Percentiles rank a stretch among this genome's conserved stretches.
Conservation (phyloP, 2,329 filamentous ascomycete genomes). For the Epichloe scottii region DNA sequence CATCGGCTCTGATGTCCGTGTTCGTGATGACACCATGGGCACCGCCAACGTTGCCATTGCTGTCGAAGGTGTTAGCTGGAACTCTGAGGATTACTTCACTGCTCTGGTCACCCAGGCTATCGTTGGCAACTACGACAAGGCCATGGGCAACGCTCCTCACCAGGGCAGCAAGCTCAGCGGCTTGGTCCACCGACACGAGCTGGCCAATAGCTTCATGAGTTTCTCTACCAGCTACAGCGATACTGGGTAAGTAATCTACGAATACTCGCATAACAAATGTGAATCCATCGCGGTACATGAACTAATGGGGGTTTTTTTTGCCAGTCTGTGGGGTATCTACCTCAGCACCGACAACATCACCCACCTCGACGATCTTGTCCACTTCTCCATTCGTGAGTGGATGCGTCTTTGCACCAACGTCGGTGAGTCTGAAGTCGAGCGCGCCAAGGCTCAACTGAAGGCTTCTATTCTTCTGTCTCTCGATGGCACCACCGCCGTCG, state of each 20-base stretch:
- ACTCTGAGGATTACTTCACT: constrained; percentile 97
- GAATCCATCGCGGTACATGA: background rate
- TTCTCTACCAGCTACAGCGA: constrained; percentile 99
- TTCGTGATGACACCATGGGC: constrained; percentile 91
- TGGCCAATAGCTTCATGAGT: constrained; percentile 99
- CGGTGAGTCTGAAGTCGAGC: constrained; percentile 82
- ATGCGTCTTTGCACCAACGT: constrained; percentile 86
- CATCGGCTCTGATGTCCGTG: constrained; percentile 87
- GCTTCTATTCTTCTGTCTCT: constrained; percentile 94
- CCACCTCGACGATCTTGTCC: constrained; percentile 84
- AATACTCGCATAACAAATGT: background rate
- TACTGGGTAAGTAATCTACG: constrained; percentile 60
- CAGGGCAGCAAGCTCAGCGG: constrained; percentile 96
- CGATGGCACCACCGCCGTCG: constrained; percentile 91
- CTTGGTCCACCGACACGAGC: constrained; percentile 84
- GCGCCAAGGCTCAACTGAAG: constrained; percentile 98
- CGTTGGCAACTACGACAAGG: constrained; percentile 98
- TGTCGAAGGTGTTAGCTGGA: constrained; percentile 99
- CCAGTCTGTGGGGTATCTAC: constrained; percentile 98
- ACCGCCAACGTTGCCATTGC: constrained; percentile 97
- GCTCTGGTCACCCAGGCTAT: constrained; percentile 96
- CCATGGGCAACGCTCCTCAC: constrained; percentile 94
- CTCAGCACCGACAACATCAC: constrained; percentile 83
- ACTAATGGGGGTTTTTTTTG: background rate
- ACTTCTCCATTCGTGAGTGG: constrained; percentile 98